Conservation (phyloP, 2,329 filamentous ascomycete genomes). For the Thelonectria discophora region DNA sequence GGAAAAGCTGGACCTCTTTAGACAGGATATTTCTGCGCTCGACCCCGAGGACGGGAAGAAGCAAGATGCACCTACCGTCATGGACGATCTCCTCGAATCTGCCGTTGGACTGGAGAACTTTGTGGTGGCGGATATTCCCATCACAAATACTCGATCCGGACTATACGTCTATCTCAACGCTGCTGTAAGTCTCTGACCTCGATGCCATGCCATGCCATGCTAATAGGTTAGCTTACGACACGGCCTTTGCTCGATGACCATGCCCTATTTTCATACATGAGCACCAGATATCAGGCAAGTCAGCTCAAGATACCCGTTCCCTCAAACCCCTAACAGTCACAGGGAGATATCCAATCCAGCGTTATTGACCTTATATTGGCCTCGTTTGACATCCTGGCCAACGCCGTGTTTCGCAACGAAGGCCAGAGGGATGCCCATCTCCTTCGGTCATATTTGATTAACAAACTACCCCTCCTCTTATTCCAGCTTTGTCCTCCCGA, state of each 20-base stretch:
- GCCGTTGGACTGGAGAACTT: conserved; percentile 65
- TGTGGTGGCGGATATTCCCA: conserved; percentile 70
- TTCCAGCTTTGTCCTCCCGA: conserved; percentile 66
- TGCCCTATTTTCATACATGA: conserved; percentile 79
- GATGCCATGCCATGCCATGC: background rate
- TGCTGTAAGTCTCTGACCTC: conserved; percentile 62
- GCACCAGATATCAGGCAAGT: conserved; percentile 81
- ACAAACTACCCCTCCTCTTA: conserved; percentile 66
- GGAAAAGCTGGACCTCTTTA: conserved; percentile 64
- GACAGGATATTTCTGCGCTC: conserved; percentile 64
- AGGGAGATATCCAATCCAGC: conserved; percentile 80
- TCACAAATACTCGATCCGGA: conserved; percentile 79
- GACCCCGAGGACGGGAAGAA: conserved; percentile 64
- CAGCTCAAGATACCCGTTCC: background rate
- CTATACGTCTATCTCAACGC: conserved; percentile 88
- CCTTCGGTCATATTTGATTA: conserved; percentile 86
- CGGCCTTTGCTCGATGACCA: conserved; percentile 85
- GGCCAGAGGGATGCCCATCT: conserved; percentile 70
- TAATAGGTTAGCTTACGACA: conserved; percentile 71
- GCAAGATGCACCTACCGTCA: conserved; percentile 56
- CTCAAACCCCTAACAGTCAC: conserved; percentile 21
- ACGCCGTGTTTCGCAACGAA: conserved; percentile 77
- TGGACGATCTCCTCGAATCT: conserved; percentile 67
- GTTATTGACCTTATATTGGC: conserved; percentile 86
- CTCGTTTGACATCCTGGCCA: conserved; percentile 89